Evolutionary conservation across 1,284 basidiomycete species (phyloP).

Genomic region (Sanghuangporus sanghuang): DNA sequence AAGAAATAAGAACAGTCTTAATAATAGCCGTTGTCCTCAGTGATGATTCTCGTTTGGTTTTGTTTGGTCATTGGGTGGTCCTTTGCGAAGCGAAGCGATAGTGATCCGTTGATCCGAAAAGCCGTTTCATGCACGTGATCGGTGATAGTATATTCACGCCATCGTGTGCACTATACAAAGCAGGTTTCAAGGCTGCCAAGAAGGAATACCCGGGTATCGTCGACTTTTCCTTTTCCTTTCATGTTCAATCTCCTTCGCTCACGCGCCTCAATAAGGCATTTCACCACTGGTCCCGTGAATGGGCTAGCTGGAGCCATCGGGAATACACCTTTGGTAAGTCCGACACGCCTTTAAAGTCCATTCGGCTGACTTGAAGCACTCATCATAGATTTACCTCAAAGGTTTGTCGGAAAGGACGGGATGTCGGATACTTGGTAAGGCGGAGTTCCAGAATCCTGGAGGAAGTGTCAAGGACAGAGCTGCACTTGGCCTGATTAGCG

Average conservation of each 20-base stretch:
- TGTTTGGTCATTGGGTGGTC: no score
- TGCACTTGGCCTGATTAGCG: conserved; percentile 83
- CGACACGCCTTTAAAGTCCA: background rate
- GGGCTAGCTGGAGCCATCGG: conserved; percentile 90
- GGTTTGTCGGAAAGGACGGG: conserved; percentile 85
- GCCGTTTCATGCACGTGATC: background rate
- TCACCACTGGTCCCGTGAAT: conserved; percentile 55
- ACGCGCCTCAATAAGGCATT: conserved; percentile 34
- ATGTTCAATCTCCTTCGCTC: conserved; percentile 38
- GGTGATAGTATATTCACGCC: background rate
- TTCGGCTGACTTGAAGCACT: background rate
- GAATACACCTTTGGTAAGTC: conserved; percentile 86
- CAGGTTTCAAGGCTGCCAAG: background rate
- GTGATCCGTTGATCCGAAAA: background rate
- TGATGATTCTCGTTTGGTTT: no score
- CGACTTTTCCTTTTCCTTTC: background rate
- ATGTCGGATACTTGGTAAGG: conserved; percentile 89
- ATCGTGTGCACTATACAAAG: background rate
- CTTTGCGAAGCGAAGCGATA: background rate
- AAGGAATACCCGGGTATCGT: background rate
- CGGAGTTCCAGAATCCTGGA: conserved; percentile 98
- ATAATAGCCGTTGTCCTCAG: no score
- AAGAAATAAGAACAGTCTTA: no score
- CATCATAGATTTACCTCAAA: conserved; percentile 73
- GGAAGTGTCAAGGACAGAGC: conserved; percentile 98